Conservation (phyloP, 1,284 basidiomycete species). For the Austroboletus niveus region DNA sequence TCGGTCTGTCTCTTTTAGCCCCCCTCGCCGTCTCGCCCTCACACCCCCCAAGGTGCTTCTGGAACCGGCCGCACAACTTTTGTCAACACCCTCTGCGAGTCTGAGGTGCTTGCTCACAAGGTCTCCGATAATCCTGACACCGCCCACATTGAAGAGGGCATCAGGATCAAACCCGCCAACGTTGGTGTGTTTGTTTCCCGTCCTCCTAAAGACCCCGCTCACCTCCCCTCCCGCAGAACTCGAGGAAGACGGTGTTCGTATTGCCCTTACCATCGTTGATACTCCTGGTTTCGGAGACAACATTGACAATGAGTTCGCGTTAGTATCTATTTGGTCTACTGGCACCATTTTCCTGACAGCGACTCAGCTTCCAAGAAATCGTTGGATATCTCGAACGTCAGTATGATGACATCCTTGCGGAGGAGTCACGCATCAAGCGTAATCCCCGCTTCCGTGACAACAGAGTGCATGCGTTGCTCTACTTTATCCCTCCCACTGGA, state of each 20-base stretch:
- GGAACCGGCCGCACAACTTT: slow-evolving; percentile 97
- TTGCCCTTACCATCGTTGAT: slow-evolving; percentile 97
- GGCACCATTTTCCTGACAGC: slow-evolving; percentile 11
- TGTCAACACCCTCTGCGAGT: slow-evolving; percentile 97
- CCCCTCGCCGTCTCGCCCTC: slow-evolving; percentile 1
- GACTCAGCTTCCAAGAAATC: slow-evolving; percentile 88
- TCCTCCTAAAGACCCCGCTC: neutral
- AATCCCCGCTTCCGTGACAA: slow-evolving; percentile 99
- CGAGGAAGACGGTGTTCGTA: slow-evolving; percentile 97
- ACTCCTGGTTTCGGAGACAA: slow-evolving; percentile 99
- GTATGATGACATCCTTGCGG: slow-evolving; percentile 98
- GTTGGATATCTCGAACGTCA: slow-evolving; percentile 96
- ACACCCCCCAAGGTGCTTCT: slow-evolving; percentile 70
- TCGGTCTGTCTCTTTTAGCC: slow-evolving; percentile 56
- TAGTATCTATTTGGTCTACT: slow-evolving; percentile 37
- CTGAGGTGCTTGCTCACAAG: slow-evolving; percentile 85
- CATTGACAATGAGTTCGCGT: slow-evolving; percentile 99
- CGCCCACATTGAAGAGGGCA: slow-evolving; percentile 94
- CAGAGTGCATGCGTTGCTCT: slow-evolving; percentile 92
- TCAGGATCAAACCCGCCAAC: slow-evolving; percentile 93
- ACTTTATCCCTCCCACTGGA: slow-evolving; percentile 96
- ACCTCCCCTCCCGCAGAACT: slow-evolving; percentile 60
- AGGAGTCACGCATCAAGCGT: slow-evolving; percentile 99
- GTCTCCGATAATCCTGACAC: slow-evolving; percentile 81
- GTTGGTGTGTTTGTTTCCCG: slow-evolving; percentile 66